Conservation (phyloP, 176 grass and related monocot species). For the Luzula sylvatica region DNA sequence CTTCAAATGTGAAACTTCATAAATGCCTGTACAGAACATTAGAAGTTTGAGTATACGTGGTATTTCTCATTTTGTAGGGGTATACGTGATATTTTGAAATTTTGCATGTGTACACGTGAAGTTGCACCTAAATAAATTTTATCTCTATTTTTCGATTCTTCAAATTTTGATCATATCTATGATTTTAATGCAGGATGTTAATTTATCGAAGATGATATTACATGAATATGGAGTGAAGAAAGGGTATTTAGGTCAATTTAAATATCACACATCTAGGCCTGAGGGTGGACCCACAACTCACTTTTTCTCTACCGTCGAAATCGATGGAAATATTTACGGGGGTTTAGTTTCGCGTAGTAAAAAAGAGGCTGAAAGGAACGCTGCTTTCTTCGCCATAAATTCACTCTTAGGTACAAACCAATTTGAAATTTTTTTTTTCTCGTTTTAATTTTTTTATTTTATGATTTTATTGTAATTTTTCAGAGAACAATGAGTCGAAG, state of each 20-base stretch:
- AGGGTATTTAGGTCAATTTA: neutral
- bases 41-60: no score
- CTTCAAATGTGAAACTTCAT: no score
- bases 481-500: conserved; percentile 9
- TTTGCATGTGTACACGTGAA: no score
- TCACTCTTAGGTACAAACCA: conserved; percentile 3
- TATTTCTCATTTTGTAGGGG: no score
- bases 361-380: conserved; percentile 7
- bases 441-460: neutral
- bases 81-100: no score
- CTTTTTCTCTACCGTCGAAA: neutral
- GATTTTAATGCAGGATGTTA: conserved; percentile 6
- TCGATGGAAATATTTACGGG: neutral
- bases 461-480: conserved; percentile 1
- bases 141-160: neutral
- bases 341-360: conserved; percentile 1
- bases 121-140: no score
- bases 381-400: neutral
- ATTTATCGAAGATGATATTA: conserved; percentile 4
- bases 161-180: neutral
- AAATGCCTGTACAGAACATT: no score
- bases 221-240: neutral
- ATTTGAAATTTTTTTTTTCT: neutral
- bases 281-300: neutral
- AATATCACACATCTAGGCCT: neutral